Evolutionary conservation across 2,329 filamentous ascomycete genomes (phyloP).

Genomic region (Biscogniauxia marginata): DNA sequence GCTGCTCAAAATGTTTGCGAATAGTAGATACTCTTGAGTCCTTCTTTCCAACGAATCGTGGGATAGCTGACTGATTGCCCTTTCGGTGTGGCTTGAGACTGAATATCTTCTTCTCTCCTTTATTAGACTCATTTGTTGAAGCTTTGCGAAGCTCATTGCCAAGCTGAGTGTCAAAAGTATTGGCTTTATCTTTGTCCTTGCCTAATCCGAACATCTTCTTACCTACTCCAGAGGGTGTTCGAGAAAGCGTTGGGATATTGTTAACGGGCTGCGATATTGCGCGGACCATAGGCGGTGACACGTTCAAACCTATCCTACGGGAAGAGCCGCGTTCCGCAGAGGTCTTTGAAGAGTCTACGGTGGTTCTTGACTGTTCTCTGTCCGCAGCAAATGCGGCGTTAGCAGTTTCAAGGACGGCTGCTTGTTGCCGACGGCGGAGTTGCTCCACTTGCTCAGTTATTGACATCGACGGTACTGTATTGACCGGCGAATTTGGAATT

Average conservation of each 20-base stretch:
- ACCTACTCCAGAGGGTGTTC: conserved; percentile 43
- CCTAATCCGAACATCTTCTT: conserved; percentile 38
- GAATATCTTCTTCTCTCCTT: conserved; percentile 69
- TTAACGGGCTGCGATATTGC: conserved; percentile 50
- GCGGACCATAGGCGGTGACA: conserved; percentile 54
- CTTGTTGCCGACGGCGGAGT: conserved; percentile 49
- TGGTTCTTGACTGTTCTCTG: conserved; percentile 12
- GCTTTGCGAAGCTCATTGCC: conserved; percentile 33
- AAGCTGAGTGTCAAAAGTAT: conserved; percentile 24
- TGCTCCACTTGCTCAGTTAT: conserved; percentile 36
- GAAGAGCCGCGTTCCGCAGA: conserved; percentile 37
- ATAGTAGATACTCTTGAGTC: conserved; percentile 85
- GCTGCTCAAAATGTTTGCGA: conserved; percentile 92
- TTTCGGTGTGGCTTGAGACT: conserved; percentile 65
- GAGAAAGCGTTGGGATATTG: conserved; percentile 41
- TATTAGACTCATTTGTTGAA: conserved; percentile 41
- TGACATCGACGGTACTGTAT: conserved; percentile 18
- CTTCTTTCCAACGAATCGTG: conserved; percentile 76
- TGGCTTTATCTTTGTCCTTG: conserved; percentile 29
- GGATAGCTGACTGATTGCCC: conserved; percentile 72
- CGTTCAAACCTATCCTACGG: conserved; percentile 44
- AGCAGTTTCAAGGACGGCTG: conserved; percentile 32
- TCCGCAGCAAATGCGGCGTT: conserved; percentile 20
- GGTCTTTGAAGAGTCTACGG: conserved; percentile 19
- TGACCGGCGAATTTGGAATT: conserved; percentile 11